Evolutionary conservation across 164 flowering plant genomes (phyloP).

Genomic region (Aristolochia fimbriata): DNA sequence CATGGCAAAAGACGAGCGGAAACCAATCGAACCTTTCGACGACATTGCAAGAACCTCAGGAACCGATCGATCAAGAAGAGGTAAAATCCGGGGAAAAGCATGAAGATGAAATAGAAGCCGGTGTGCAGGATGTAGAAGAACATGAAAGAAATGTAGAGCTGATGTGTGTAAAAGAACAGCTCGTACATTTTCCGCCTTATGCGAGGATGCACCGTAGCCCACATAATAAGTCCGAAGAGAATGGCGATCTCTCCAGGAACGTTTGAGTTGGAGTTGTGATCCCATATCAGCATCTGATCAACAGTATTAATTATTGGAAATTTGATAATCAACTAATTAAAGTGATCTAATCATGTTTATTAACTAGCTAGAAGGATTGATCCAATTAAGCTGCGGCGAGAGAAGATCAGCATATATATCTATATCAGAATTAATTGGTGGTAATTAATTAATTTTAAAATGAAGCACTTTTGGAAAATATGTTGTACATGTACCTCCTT

Average conservation of each 20-base stretch:
- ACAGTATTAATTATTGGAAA: too few relatives aligned
- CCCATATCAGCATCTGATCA: constrained; percentile 53
- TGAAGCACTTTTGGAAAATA: too few relatives aligned
- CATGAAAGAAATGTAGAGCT: constrained; percentile 60
- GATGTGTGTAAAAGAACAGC: constrained; percentile 77
- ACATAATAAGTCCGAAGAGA: constrained; percentile 41
- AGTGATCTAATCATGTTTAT: too few relatives aligned
- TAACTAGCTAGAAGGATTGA: not conserved
- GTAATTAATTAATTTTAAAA: too few relatives aligned
- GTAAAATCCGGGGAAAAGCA: constrained; percentile 73
- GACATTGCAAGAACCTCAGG: constrained; percentile 67
- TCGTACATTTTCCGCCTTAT: constrained; percentile 60
- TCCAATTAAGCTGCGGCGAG: too few relatives aligned
- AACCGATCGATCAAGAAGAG: constrained; percentile 82
- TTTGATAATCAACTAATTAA: too few relatives aligned
- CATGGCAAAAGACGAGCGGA: constrained; percentile 63
- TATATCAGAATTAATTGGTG: not conserved
- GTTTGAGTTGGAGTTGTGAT: constrained; percentile 32
- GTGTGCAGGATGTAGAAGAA: constrained; percentile 67
- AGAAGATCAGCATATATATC: too few relatives aligned
- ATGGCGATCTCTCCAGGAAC: constrained; percentile 70
- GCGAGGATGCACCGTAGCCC: constrained; percentile 52
- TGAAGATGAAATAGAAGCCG: constrained; percentile 42
- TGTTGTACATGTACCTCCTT: not conserved
- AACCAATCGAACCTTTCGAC: constrained; percentile 34